Conservation (phyloP, 306 rosid genomes). For the Cyamopsis tetragonoloba region DNA sequence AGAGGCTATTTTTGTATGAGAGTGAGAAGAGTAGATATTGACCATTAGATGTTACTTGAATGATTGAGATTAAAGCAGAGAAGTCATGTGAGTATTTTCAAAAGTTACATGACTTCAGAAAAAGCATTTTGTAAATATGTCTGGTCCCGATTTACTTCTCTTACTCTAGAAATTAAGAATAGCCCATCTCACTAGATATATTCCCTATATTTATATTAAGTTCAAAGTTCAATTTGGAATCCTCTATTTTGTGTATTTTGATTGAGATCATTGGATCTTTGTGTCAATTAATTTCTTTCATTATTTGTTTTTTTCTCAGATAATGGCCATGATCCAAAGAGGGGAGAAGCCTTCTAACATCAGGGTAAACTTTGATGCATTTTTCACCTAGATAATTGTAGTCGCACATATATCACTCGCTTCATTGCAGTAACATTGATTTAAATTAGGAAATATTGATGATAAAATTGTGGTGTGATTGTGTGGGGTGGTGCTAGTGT, state of each 20-base stretch:
- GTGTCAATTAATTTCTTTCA: constrained; percentile 16
- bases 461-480: background rate
- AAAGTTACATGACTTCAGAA: no score
- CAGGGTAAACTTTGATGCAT: constrained; percentile 43
- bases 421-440: background rate
- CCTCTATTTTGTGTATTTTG: constrained; percentile 7
- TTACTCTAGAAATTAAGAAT: no score
- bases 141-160: no score
- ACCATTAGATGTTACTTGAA: no score
- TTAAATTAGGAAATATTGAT: background rate
- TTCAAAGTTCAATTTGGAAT: background rate
- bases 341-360: constrained; percentile 86
- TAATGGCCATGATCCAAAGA: constrained; percentile 91
- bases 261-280: background rate
- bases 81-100: no score
- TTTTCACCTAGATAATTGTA: background rate
- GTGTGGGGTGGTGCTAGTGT: background rate
- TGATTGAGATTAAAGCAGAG: no score
- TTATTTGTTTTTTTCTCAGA: constrained; percentile 40
- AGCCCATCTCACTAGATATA: no score
- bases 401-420: background rate
- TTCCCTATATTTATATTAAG: no score
- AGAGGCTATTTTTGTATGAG: no score
- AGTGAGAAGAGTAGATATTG: no score
- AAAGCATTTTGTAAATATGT: no score